These are phyloP conservation scores for Metschnikowia proteae DNA, from an alignment of 805 yeast species.

Conservation along the genomic window DNA sequence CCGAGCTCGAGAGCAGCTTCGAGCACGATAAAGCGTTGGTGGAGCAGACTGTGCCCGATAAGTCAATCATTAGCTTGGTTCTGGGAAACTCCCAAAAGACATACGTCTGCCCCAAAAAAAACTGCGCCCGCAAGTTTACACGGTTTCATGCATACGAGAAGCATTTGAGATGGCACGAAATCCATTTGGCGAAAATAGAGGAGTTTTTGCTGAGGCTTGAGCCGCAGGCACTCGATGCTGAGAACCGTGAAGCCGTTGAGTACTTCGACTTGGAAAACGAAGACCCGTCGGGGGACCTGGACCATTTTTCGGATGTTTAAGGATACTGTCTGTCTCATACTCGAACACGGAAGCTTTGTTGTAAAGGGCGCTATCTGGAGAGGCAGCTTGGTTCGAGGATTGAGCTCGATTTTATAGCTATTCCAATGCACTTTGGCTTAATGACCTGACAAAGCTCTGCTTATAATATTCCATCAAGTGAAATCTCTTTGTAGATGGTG, in stretches of 20 bases:
- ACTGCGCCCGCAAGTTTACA: constrained; percentile 11
- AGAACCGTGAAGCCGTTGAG: not conserved
- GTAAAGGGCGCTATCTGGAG: too few species aligned
- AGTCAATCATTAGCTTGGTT: constrained; percentile 10
- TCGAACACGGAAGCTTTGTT: too few species aligned
- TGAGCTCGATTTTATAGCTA: too few species aligned
- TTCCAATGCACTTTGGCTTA: too few species aligned
- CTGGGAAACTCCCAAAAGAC: constrained; percentile 6
- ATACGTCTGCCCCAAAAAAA: constrained; percentile 11
- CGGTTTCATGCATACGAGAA: constrained; percentile 13
- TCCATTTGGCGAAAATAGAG: constrained; percentile 29
- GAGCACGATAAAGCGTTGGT: not conserved
- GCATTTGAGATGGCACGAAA: constrained; percentile 19
- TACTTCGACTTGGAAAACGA: not conserved
- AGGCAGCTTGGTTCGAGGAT: too few species aligned
- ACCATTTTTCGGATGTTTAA: constrained; percentile 9
- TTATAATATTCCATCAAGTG: too few species aligned
- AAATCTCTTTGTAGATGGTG: too few species aligned
- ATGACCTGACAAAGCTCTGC: too few species aligned
- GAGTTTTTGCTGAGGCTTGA: constrained; percentile 5
- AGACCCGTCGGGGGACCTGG: not conserved
- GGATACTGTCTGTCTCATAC: not conserved
- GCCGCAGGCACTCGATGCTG: constrained; percentile 1
- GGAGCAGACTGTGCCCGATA: constrained; percentile 6
- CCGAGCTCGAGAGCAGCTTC: not conserved